These are phyloP conservation scores for Calonectria montana DNA, from an alignment of 2,329 filamentous ascomycete genomes.

Conservation along the genomic window DNA sequence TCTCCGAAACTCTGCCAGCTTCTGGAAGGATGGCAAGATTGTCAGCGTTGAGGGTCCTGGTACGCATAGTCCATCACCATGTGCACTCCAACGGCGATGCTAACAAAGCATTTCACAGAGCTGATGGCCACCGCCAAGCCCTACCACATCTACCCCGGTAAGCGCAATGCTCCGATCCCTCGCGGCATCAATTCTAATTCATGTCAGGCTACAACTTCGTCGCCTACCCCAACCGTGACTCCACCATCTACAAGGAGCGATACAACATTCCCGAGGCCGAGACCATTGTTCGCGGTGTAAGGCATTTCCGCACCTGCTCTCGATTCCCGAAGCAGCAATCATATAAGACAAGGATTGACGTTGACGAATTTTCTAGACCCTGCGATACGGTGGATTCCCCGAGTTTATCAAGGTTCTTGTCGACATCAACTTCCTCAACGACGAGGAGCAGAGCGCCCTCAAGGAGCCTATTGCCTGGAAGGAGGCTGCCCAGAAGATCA, in stretches of 20 bases:
- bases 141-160: conserved; percentile 83
- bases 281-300: conserved; percentile 77
- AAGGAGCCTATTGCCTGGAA: conserved; percentile 81
- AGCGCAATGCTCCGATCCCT: background rate
- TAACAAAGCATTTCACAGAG: conserved; percentile 55
- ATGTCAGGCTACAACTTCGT: conserved; percentile 80
- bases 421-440: conserved; percentile 88
- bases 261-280: conserved; percentile 95
- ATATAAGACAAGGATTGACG: background rate
- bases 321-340: background rate
- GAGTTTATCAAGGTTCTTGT: conserved; percentile 90
- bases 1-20: conserved; percentile 85
- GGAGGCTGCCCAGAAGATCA: conserved; percentile 82
- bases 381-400: conserved; percentile 90
- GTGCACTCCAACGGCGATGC: background rate
- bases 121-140: conserved; percentile 91
- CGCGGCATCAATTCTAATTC: background rate
- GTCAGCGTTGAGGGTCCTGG: conserved; percentile 68
- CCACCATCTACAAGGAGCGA: conserved; percentile 85
- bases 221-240: conserved; percentile 94
- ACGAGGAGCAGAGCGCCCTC: conserved; percentile 73
- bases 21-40: conserved; percentile 82
- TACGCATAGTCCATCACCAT: background rate
- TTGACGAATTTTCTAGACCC: conserved; percentile 58
- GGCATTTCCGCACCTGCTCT: background rate